Evolutionary conservation across 1,139 yeast genomes (phyloP), one percentile per base, ranked within the genome.

Genomic region (Nadsonia starkeyi-henricii): DNA sequence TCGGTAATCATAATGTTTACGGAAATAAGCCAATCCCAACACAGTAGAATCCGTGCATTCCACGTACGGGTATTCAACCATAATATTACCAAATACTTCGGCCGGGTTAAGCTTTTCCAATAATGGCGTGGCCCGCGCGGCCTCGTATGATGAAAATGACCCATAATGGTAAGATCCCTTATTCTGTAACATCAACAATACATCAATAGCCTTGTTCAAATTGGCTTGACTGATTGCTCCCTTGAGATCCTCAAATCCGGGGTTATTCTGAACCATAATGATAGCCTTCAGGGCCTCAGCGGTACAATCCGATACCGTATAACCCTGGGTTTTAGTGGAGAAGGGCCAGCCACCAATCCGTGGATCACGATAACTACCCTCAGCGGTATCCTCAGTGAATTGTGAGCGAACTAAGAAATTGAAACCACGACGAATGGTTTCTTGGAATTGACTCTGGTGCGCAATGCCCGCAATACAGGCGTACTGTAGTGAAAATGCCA

Each of bases 11-110:
- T 58, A 64, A 61, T 79, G 78, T 52, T 78, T 72, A 45, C 81
- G 72, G 69, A 89, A 93, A 61, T 82, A 84, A 0, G 86, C 79
- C 52, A 93, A 69, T 0, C 98, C 98, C 45, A 91, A 69, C 2
- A 91, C 95, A 1, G 91, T 81, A 1, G 97, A 88, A 63, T 93
- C 98, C 0, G 98, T 88, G 64, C 99, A 93, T 64, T 93, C 99
- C 33, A 91, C 96, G 60, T 93, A 93, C 0, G 98, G 97, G 62
- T 85, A 91, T 62, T 93, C 99, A 15, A 91, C 95, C 99, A 93
- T 93, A 53, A 93, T 93, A 57, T 91, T 88, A 53, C 95, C 95
- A 67, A 93, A 93, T 0, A 93, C 98, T 62, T 93, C 98, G 0
- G 98, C 98, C 0, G 98, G 98, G 58, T 91, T 91, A 54, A 93